These are phyloP conservation scores for Termitomyces sp. DNA, from an alignment of 1,284 basidiomycete genomes.

Conservation along the genomic window DNA sequence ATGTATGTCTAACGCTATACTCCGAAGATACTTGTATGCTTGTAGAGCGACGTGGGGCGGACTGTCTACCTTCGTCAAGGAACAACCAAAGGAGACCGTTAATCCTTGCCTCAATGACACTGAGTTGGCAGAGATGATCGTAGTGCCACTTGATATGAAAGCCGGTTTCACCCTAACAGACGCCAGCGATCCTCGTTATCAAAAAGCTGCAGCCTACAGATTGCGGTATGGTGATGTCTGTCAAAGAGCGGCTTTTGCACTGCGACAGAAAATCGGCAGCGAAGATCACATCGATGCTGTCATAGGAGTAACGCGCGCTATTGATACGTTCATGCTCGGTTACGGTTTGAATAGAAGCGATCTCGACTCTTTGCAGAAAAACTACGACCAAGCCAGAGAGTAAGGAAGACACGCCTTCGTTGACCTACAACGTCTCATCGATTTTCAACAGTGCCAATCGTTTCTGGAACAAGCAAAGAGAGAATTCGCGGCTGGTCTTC, in stretches of 20 bases:
- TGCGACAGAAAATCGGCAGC: conserved; percentile 52
- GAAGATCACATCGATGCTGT: conserved; percentile 95
- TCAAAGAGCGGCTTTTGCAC: conserved; percentile 63
- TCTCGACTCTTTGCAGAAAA: conserved; percentile 63
- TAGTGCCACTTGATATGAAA: conserved; percentile 57
- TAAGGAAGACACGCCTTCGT: conserved; percentile 30
- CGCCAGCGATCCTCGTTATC: conserved; percentile 72
- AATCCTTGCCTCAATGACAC: conserved; percentile 55
- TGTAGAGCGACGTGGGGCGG: conserved; percentile 70
- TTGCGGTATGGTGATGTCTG: conserved; percentile 67
- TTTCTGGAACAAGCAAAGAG: conserved; percentile 67
- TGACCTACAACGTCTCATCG: not conserved
- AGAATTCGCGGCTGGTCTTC: conserved; percentile 72
- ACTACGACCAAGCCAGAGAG: conserved; percentile 66
- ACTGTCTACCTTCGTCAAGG: conserved; percentile 61
- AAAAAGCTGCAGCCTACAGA: conserved; percentile 58
- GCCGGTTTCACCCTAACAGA: conserved; percentile 77
- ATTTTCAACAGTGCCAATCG: conserved; percentile 49
- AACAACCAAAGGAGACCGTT: conserved; percentile 51
- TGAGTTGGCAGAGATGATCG: conserved; percentile 62
- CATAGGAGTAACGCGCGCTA: conserved; percentile 60
- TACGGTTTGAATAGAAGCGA: conserved; percentile 62
- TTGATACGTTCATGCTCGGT: conserved; percentile 72
- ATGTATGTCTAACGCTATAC: conserved; percentile 1
- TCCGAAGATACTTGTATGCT: conserved; percentile 53